Evolutionary conservation across 176 grass and related monocot species (phyloP).

Genomic region (Zoysia pacifica): DNA sequence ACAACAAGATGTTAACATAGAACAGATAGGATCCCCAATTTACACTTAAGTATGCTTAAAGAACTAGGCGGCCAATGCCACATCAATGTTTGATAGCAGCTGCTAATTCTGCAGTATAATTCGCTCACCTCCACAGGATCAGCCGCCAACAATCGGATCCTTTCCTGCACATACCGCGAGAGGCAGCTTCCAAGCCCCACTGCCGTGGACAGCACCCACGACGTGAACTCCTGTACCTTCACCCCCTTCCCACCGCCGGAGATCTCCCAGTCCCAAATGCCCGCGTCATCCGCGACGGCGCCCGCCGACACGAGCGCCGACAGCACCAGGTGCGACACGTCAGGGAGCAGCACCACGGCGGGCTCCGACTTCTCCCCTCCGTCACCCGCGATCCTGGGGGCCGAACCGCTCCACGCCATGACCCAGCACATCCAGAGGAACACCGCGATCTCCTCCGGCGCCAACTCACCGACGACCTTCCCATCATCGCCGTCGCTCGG

Average conservation of each 20-base stretch:
- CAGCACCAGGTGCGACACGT: slow-evolving; percentile 62
- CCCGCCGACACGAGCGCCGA: slow-evolving; percentile 64
- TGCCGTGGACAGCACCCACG: slow-evolving; percentile 64
- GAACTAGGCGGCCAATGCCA: slow-evolving; percentile 8
- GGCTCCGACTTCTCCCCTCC: slow-evolving; percentile 37
- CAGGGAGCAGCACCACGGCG: slow-evolving; percentile 51
- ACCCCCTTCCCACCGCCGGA: slow-evolving; percentile 51
- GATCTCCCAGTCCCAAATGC: slow-evolving; percentile 59
- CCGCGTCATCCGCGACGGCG: slow-evolving; percentile 53
- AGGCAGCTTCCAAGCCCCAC: slow-evolving; percentile 59
- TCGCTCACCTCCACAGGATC: slow-evolving; percentile 57
- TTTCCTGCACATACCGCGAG: slow-evolving; percentile 64
- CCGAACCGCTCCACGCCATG: slow-evolving; percentile 49
- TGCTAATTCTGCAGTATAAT: slow-evolving; percentile 2
- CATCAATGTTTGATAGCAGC: neutral
- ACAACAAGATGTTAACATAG: neutral
- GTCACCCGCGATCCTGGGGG: slow-evolving; percentile 8
- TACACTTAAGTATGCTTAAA: neutral
- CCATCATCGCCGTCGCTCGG: slow-evolving; percentile 38
- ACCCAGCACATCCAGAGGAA: slow-evolving; percentile 86
- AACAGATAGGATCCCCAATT: neutral
- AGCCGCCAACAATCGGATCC: slow-evolving; percentile 35
- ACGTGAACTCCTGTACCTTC: slow-evolving; percentile 65
- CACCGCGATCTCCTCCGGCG: slow-evolving; percentile 49
- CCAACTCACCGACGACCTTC: slow-evolving; percentile 70